Conservation (phyloP, 495 filamentous ascomycete species). For the Aspergillus sparsus region DNA sequence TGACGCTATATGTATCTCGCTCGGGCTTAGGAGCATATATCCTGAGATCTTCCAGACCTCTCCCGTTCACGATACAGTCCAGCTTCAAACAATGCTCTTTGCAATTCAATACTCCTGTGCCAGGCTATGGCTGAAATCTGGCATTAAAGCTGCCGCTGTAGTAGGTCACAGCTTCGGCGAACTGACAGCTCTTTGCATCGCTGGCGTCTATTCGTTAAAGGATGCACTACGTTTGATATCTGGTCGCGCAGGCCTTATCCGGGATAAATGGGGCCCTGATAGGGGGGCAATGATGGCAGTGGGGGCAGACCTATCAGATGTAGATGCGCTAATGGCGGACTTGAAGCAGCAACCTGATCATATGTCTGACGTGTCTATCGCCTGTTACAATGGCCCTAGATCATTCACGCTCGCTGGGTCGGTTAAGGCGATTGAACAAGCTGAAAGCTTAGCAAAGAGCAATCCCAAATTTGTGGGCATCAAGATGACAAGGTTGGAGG, state of each 20-base stretch:
- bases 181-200: slow-evolving; percentile 12
- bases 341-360: neutral
- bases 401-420: neutral
- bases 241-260: slow-evolving; percentile 6
- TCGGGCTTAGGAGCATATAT: slow-evolving; percentile 39
- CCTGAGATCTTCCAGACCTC: slow-evolving; percentile 46
- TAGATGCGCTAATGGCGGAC: neutral
- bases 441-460: neutral
- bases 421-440: neutral
- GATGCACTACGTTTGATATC: slow-evolving; percentile 5
- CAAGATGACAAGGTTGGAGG: neutral
- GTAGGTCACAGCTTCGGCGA: slow-evolving; percentile 14
- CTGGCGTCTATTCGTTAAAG: neutral
- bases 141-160: neutral
- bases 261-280: slow-evolving; percentile 6
- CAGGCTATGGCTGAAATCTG: slow-evolving; percentile 9
- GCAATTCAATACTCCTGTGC: slow-evolving; percentile 14
- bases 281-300: slow-evolving; percentile 10
- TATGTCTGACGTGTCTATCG: too few relatives aligned
- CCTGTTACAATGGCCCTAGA: slow-evolving; percentile 17
- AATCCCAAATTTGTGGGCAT: neutral
- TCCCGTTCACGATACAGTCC: slow-evolving; percentile 37
- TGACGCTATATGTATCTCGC: slow-evolving; percentile 24
- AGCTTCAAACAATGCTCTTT: slow-evolving; percentile 34
- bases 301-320: neutral